A percentile compares a stretch with the other conserved stretches of the same genome.
Conservation (phyloP, 108 stramenopile species). For the Nitzschia sp. region DNA sequence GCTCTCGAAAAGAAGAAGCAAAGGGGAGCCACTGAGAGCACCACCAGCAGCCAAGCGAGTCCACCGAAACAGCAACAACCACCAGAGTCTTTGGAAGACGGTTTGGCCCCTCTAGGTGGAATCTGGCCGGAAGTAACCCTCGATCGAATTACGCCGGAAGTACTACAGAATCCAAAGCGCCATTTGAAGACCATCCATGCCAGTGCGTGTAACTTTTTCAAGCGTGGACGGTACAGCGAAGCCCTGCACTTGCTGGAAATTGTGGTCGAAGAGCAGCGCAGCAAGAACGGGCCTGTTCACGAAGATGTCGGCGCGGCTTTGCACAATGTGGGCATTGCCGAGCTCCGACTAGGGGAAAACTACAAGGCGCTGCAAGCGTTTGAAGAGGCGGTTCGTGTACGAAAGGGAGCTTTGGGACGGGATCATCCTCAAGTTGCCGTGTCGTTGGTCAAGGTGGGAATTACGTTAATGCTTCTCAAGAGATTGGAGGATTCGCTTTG, state of each 20-base stretch:
- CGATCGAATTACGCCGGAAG: constrained; percentile 17
- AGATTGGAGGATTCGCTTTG: constrained; percentile 53
- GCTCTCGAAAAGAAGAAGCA: not conserved
- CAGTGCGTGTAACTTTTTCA: constrained; percentile 20
- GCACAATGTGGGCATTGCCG: constrained; percentile 59
- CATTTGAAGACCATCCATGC: constrained; percentile 28
- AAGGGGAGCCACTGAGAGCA: not conserved
- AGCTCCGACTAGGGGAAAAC: constrained; percentile 36
- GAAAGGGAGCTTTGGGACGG: constrained; percentile 48
- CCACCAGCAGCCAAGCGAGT: too few species aligned
- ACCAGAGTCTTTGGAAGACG: constrained; percentile 48
- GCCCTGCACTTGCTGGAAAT: constrained; percentile 45
- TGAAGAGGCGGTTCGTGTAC: constrained; percentile 58
- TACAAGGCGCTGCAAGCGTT: constrained; percentile 54
- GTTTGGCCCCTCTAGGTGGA: constrained; percentile 53
- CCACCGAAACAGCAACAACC: not conserved
- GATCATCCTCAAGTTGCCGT: constrained; percentile 63
- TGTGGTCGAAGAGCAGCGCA: constrained; percentile 38
- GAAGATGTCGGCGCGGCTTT: constrained; percentile 49
- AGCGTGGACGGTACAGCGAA: constrained; percentile 28
- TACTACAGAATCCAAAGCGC: constrained; percentile 21
- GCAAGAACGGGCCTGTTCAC: constrained; percentile 43
- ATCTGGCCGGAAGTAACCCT: constrained; percentile 29
- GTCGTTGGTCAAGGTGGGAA: constrained; percentile 59
- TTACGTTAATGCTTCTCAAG: constrained; percentile 45